Conservation (phyloP, 106 monocot species). For the Posidonia australis region DNA sequence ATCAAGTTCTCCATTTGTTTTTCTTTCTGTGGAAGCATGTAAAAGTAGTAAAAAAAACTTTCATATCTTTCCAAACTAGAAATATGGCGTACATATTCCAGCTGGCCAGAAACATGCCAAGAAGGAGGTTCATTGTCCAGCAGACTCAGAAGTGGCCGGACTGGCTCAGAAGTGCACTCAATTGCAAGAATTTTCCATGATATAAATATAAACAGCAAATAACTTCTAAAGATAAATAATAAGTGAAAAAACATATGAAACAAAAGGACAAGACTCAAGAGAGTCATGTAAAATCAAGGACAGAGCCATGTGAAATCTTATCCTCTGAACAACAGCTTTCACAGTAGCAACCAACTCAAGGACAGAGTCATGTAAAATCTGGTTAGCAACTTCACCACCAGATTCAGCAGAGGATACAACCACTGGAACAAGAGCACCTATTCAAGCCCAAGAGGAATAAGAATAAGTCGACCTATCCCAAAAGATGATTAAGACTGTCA, state of each 20-base stretch:
- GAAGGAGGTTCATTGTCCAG: conserved; percentile 94
- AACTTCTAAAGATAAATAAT: no score
- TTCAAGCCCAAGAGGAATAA: conserved; percentile 95
- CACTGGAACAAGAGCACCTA: conserved; percentile 80
- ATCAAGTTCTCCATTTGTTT: conserved; percentile 89
- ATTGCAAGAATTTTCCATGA: no score
- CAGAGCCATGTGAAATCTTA: no score
- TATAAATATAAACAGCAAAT: no score
- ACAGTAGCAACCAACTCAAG: conserved; percentile 76
- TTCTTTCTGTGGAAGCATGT: conserved; percentile 80
- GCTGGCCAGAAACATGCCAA: conserved; percentile 82
- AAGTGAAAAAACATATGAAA: no score
- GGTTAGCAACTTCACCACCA: conserved; percentile 88
- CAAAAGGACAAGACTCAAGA: no score
- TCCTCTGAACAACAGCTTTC: conserved; percentile 71
- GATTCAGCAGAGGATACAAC: conserved; percentile 80
- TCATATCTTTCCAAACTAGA: conserved; percentile 80
- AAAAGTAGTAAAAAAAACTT: conserved; percentile 83
- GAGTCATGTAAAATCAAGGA: no score
- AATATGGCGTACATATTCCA: conserved; percentile 79
- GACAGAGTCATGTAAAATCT: conserved; percentile 62
- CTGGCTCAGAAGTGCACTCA: no score
- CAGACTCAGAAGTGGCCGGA: conserved; percentile 79
- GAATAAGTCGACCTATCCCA: conserved; percentile 92
- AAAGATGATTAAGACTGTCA: conserved; percentile 1